Percentiles rank a stretch among this genome's conserved stretches.
Evolutionary conservation across 352 stramenopile species (phyloP).

Genomic region (Halophytophthora polymorphica): DNA sequence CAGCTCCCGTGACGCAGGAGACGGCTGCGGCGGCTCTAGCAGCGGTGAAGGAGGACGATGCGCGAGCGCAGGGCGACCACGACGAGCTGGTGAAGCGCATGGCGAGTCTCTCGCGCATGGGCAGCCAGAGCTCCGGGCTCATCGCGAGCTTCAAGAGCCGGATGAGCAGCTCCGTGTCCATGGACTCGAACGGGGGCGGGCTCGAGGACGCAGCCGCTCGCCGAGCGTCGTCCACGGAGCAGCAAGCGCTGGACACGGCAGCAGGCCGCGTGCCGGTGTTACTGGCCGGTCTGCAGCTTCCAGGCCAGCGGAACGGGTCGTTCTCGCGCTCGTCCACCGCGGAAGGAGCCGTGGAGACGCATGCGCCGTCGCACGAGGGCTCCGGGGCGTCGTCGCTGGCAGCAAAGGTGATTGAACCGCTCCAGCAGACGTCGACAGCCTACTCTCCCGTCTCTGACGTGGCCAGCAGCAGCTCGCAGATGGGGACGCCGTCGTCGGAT

Average conservation of each 20-base stretch:
- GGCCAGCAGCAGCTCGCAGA: background rate
- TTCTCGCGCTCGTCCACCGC: constrained; percentile 14
- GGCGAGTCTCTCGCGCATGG: constrained; percentile 59
- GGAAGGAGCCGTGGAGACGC: constrained; percentile 11
- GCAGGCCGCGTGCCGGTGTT: constrained; percentile 50
- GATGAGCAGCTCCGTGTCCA: constrained; percentile 15
- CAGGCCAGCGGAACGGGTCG: constrained; percentile 26
- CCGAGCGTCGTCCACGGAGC: constrained; percentile 12
- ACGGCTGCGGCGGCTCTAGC: background rate
- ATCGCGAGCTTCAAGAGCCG: constrained; percentile 56
- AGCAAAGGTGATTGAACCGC: constrained; percentile 36
- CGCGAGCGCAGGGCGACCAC: constrained; percentile 23
- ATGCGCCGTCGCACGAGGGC: constrained; percentile 4
- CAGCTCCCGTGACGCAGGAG: background rate
- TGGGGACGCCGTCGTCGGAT: constrained; percentile 32
- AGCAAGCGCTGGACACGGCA: constrained; percentile 20
- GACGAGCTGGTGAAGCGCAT: constrained; percentile 71
- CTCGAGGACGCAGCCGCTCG: constrained; percentile 6
- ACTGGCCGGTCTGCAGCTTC: constrained; percentile 40
- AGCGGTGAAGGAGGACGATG: constrained; percentile 9
- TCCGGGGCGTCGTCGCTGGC: constrained; percentile 25
- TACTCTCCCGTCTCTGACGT: constrained; percentile 6
- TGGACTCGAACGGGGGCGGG: constrained; percentile 10
- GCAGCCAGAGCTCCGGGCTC: constrained; percentile 48
- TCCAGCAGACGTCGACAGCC: constrained; percentile 17